A percentile compares a stretch with the other conserved stretches of the same genome.
Evolutionary conservation across 208 protist genomes (phyloP).

Genomic region (Leishmania lainsoni): DNA sequence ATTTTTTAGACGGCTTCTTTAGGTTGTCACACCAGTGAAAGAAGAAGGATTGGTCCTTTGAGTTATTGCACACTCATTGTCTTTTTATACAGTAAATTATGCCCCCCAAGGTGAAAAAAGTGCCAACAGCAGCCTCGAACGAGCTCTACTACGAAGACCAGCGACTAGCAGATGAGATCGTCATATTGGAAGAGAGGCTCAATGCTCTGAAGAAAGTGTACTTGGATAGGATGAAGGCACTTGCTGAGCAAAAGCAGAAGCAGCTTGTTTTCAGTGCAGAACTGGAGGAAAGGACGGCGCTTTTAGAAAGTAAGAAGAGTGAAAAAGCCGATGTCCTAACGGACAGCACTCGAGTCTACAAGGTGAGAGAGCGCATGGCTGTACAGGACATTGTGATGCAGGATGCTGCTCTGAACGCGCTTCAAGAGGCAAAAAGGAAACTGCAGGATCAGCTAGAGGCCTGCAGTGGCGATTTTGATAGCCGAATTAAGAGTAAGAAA

Average conservation of each 20-base stretch:
- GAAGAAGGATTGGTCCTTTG: neutral
- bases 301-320: conserved; percentile 35
- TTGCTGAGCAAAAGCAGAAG: conserved; percentile 39
- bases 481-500: conserved; percentile 62
- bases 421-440: conserved; percentile 69
- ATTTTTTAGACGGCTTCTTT: neutral
- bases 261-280: conserved; percentile 39
- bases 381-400: conserved; percentile 62
- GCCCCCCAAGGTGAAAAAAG: conserved; percentile 36
- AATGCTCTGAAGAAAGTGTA: conserved; percentile 69
- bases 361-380: conserved; percentile 67
- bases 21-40: neutral
- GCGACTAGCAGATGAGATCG: conserved; percentile 67
- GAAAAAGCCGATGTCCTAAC: conserved; percentile 85
- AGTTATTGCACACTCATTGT: neutral
- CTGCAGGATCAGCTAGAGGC: conserved; percentile 56
- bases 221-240: conserved; percentile 47
- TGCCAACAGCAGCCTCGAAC: conserved; percentile 22
- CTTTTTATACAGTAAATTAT: neutral
- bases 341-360: conserved; percentile 87
- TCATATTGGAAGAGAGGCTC: conserved; percentile 46
- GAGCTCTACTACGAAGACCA: conserved; percentile 66
- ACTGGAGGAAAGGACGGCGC: conserved; percentile 34
- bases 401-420: conserved; percentile 49
- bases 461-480: conserved; percentile 55